A percentile compares a stretch with the other conserved stretches of the same genome.
Conservation (phyloP, 192 early-diverging fungal genomes). For the Backusella luteola region DNA sequence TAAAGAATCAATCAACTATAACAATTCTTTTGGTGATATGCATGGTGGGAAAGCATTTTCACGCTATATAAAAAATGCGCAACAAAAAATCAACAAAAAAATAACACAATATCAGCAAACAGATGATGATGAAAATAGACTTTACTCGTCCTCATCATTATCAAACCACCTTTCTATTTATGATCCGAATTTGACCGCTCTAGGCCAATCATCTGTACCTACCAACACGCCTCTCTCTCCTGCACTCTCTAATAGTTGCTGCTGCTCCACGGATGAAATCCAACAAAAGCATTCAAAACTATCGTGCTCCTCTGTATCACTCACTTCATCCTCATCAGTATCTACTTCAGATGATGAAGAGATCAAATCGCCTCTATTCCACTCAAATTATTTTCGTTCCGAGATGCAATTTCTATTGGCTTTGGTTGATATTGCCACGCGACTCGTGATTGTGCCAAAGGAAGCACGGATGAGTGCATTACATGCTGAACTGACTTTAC, state of each 20-base stretch:
- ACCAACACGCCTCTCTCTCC: constrained; percentile 29
- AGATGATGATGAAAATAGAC: neutral
- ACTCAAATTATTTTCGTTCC: constrained; percentile 83
- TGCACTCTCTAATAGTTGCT: constrained; percentile 16
- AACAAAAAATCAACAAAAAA: constrained; percentile 33
- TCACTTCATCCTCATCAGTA: neutral
- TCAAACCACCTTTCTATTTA: constrained; percentile 18
- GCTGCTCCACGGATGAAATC: constrained; percentile 21
- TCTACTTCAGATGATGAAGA: neutral
- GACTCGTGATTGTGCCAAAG: constrained; percentile 87
- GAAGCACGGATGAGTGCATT: constrained; percentile 82
- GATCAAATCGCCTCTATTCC: constrained; percentile 26
- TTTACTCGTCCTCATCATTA: neutral
- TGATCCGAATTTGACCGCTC: constrained; percentile 35
- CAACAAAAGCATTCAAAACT: constrained; percentile 9
- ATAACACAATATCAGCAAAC: constrained; percentile 2
- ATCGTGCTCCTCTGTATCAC: neutral
- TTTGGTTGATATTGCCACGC: constrained; percentile 87
- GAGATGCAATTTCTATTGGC: constrained; percentile 92
- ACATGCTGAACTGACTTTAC: constrained; percentile 85
- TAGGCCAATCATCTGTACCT: constrained; percentile 40
- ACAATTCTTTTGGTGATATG: constrained; percentile 66
- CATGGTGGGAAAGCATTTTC: constrained; percentile 68
- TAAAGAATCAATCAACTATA: constrained; percentile 34
- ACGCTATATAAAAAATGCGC: constrained; percentile 40